Conservation (phyloP, 805 yeast species). For the Kurtzmaniella fragi region DNA sequence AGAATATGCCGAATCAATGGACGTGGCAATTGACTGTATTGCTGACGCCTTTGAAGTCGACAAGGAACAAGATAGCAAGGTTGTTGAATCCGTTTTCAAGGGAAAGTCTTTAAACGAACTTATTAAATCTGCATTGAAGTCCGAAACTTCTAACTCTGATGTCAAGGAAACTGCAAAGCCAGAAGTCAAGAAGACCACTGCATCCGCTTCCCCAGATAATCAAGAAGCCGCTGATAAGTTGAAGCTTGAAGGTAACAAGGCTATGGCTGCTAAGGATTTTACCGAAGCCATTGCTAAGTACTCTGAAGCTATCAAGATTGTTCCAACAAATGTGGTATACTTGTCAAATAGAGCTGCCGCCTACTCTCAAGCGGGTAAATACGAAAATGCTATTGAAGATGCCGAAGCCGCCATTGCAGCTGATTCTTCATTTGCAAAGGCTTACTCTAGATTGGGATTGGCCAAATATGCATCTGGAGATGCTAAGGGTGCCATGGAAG, state of each 20-base stretch:
- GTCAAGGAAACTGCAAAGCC: slow-evolving; percentile 17
- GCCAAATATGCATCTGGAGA: slow-evolving; percentile 95
- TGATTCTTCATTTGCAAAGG: slow-evolving; percentile 82
- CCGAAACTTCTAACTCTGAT: slow-evolving; percentile 26
- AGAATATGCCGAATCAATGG: slow-evolving; percentile 84
- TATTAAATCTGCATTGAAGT: slow-evolving; percentile 18
- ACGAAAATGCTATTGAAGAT: slow-evolving; percentile 74
- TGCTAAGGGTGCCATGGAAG: slow-evolving; percentile 82
- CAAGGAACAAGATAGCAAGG: slow-evolving; percentile 40
- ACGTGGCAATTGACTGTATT: slow-evolving; percentile 90
- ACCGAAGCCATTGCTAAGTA: slow-evolving; percentile 70
- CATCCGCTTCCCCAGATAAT: slow-evolving; percentile 37
- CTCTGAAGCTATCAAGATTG: slow-evolving; percentile 69
- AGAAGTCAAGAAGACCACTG: slow-evolving; percentile 4
- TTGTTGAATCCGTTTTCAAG: slow-evolving; percentile 34
- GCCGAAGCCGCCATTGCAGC: slow-evolving; percentile 76
- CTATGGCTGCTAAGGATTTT: slow-evolving; percentile 75
- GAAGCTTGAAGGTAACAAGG: slow-evolving; percentile 84
- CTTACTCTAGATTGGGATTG: slow-evolving; percentile 90
- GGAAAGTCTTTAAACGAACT: slow-evolving; percentile 47
- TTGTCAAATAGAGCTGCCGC: slow-evolving; percentile 97
- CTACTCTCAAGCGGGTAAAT: slow-evolving; percentile 70
- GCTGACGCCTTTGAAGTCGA: slow-evolving; percentile 77
- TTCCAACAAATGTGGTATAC: slow-evolving; percentile 75
- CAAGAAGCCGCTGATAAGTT: slow-evolving; percentile 75